Evolutionary conservation across 495 filamentous ascomycete species (phyloP).

Genomic region (Aspergillus taichungensis): DNA sequence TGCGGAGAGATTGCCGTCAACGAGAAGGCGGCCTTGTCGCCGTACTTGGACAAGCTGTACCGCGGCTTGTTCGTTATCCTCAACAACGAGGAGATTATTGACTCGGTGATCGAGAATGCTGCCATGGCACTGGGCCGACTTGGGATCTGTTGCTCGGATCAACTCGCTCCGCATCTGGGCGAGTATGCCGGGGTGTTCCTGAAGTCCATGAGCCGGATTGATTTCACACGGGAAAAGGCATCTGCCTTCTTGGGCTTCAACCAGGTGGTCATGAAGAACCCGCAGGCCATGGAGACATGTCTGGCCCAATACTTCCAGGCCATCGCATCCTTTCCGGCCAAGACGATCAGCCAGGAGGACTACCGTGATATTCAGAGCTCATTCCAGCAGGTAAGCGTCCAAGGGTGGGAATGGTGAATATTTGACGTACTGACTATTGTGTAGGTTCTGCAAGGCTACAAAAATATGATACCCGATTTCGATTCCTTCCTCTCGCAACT

Average conservation of each 20-base stretch:
- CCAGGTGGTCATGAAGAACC: constrained; percentile 74
- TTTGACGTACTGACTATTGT: constrained; percentile 1
- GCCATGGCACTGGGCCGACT: constrained; percentile 87
- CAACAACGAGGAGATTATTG: constrained; percentile 73
- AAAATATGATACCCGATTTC: constrained; percentile 77
- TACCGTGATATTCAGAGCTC: constrained; percentile 43
- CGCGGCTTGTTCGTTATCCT: constrained; percentile 69
- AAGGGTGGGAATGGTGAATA: background rate
- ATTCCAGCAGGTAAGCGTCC: constrained; percentile 40
- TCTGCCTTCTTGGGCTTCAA: constrained; percentile 89
- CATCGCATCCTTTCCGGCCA: constrained; percentile 65
- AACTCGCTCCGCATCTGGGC: constrained; percentile 72
- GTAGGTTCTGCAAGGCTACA: constrained; percentile 75
- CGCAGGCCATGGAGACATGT: constrained; percentile 81
- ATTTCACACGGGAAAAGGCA: constrained; percentile 88
- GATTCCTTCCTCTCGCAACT: constrained; percentile 67
- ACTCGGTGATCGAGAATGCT: constrained; percentile 88
- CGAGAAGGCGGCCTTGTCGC: constrained; percentile 68
- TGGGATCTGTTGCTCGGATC: constrained; percentile 69
- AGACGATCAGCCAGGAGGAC: constrained; percentile 43
- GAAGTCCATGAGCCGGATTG: constrained; percentile 69
- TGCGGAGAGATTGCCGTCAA: constrained; percentile 88
- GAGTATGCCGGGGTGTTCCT: constrained; percentile 77
- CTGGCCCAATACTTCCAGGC: constrained; percentile 74
- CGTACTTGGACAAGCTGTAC: constrained; percentile 70